Percentiles rank a stretch among this genome's conserved stretches.
These are phyloP conservation scores for Penicillium sp. DNA, from an alignment of 2,329 filamentous ascomycete genomes.

Conservation along the genomic window DNA sequence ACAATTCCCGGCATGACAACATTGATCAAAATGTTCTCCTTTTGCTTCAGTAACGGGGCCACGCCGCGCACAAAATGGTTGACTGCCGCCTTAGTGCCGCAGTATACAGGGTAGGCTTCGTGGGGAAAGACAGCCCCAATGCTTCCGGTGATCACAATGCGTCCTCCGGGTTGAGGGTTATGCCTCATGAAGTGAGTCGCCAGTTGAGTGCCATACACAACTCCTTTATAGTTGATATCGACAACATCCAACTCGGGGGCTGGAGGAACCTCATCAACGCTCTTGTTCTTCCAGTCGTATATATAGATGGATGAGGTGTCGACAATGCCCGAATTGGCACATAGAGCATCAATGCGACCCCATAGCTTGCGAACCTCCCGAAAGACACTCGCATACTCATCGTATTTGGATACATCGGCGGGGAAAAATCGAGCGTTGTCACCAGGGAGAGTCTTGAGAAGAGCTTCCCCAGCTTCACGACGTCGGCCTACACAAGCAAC, in stretches of 20 bases:
- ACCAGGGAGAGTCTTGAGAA: constrained; percentile 35
- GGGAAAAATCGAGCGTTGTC: constrained; percentile 48
- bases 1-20: constrained; percentile 55
- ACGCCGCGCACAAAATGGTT: constrained; percentile 46
- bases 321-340: constrained; percentile 57
- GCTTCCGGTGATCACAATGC: constrained; percentile 51
- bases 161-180: constrained; percentile 49
- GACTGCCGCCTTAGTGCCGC: constrained; percentile 56
- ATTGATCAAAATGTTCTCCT: constrained; percentile 56
- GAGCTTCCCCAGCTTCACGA: constrained; percentile 34
- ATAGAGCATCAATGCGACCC: constrained; percentile 54
- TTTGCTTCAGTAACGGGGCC: constrained; percentile 46
- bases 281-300: constrained; percentile 36
- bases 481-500: constrained; percentile 45
- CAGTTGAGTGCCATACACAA: constrained; percentile 55
- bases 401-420: constrained; percentile 54
- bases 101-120: constrained; percentile 53
- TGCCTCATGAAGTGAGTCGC: constrained; percentile 60
- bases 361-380: constrained; percentile 47
- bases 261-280: constrained; percentile 42
- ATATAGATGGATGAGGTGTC: constrained; percentile 54
- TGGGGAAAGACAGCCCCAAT: constrained; percentile 52
- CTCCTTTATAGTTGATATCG: constrained; percentile 57
- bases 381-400: constrained; percentile 51
- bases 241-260: constrained; percentile 52